A percentile compares a stretch with the other conserved stretches of the same genome.
phyloP scores from a whole-genome alignment of 1,284 basidiomycete genomes.

The Ceratobasidium sp. region DNA sequence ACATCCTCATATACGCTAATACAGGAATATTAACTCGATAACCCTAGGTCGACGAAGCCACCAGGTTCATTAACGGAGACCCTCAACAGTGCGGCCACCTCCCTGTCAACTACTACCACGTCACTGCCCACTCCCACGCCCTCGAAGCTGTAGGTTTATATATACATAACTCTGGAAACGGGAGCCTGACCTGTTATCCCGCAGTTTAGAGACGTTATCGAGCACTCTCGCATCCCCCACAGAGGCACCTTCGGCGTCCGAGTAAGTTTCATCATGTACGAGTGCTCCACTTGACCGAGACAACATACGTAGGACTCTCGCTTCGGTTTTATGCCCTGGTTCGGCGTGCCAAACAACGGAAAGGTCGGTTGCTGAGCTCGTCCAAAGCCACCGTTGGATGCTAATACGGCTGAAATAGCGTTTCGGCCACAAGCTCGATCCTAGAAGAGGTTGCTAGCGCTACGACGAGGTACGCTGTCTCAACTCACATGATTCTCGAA shows the following conservation, averaged over 20 bases:
- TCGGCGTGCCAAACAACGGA: background rate
- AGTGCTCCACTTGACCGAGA: background rate
- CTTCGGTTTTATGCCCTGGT: slow-evolving; percentile 14
- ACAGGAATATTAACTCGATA: background rate
- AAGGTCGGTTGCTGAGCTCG: background rate
- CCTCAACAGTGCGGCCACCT: background rate
- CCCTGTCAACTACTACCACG: slow-evolving; percentile 3
- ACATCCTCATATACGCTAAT: background rate
- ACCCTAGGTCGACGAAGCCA: background rate
- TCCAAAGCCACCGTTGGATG: background rate
- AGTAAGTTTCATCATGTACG: slow-evolving; percentile 2
- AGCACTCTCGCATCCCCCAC: background rate
- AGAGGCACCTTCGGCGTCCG: background rate
- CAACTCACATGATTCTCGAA: no score
- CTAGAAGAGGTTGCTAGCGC: background rate
- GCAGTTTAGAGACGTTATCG: background rate
- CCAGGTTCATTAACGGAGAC: background rate
- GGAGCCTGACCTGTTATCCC: background rate
- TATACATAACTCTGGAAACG: background rate
- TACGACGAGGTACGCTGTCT: background rate
- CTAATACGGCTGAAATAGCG: background rate
- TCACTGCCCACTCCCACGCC: background rate
- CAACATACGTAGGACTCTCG: background rate
- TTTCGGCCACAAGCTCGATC: background rate
- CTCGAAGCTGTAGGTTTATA: background rate